These are phyloP conservation scores for Yamadazyma songkhlaensis DNA, from an alignment of 1,139 yeast species.

Conservation along the genomic window DNA sequence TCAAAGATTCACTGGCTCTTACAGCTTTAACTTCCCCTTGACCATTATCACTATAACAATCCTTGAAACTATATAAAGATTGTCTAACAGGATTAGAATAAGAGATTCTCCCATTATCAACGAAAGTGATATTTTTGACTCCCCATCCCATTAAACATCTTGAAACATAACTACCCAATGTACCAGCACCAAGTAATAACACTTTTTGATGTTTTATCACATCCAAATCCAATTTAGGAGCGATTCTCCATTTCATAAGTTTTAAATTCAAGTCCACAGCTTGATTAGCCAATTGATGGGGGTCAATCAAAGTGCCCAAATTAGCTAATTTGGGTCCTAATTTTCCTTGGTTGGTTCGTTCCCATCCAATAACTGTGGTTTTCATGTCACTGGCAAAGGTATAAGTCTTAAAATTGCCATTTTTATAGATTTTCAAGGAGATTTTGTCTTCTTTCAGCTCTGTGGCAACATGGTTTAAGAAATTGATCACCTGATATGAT, in stretches of 20 bases:
- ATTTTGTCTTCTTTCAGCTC: constrained; percentile 31
- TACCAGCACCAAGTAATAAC: constrained; percentile 90
- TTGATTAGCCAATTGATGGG: constrained; percentile 78
- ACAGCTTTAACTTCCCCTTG: constrained; percentile 69
- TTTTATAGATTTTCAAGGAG: constrained; percentile 37
- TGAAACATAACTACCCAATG: constrained; percentile 89
- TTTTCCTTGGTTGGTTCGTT: constrained; percentile 68
- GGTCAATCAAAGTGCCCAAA: constrained; percentile 76
- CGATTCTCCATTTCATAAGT: constrained; percentile 95
- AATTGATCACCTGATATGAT: constrained; percentile 64
- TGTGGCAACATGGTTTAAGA: constrained; percentile 37
- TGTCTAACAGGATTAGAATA: constrained; percentile 95
- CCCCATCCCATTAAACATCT: constrained; percentile 94
- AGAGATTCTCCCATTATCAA: constrained; percentile 85
- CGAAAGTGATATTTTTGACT: constrained; percentile 75
- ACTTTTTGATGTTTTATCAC: constrained; percentile 58
- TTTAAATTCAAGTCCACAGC: constrained; percentile 88
- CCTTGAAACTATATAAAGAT: constrained; percentile 74
- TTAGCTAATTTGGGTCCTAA: constrained; percentile 82
- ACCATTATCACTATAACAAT: constrained; percentile 60
- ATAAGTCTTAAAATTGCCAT: constrained; percentile 6
- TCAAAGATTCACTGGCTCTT: constrained; percentile 71
- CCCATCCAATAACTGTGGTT: constrained; percentile 73
- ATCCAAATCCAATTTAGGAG: constrained; percentile 75
- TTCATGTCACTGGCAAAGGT: constrained; percentile 6